phyloP scores from a whole-genome alignment of 2,329 filamentous ascomycete species.

The Aspergillus japonicus region DNA sequence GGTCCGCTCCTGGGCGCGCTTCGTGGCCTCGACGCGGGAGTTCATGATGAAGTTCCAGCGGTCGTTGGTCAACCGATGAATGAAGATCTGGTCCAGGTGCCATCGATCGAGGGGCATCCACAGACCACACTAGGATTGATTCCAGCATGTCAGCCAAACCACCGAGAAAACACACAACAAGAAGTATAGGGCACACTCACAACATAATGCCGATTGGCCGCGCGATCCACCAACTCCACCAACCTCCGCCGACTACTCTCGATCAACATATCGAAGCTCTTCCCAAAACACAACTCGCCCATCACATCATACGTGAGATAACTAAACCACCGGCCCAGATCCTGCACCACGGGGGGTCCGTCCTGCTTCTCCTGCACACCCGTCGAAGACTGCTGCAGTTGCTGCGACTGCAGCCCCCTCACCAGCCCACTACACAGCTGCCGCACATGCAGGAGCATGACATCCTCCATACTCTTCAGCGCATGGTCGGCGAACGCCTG shows the following conservation, averaged over 20 bases:
- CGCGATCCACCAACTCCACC: slow-evolving; percentile 64
- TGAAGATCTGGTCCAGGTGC: slow-evolving; percentile 66
- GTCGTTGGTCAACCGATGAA: slow-evolving; percentile 64
- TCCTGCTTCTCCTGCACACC: neutral
- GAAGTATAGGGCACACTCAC: slow-evolving; percentile 45
- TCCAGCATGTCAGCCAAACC: no score
- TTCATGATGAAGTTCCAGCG: slow-evolving; percentile 70
- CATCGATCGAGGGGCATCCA: slow-evolving; percentile 68
- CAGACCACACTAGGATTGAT: slow-evolving; percentile 60
- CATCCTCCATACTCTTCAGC: slow-evolving; percentile 66
- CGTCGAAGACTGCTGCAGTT: neutral
- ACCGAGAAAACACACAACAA: neutral
- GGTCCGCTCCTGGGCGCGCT: slow-evolving; percentile 58
- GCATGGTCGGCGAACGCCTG: slow-evolving; percentile 69
- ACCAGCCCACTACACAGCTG: slow-evolving; percentile 55
- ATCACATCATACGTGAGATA: slow-evolving; percentile 53
- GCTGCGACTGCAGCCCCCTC: slow-evolving; percentile 13
- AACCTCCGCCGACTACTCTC: slow-evolving; percentile 58
- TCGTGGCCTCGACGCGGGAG: slow-evolving; percentile 64
- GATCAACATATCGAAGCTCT: slow-evolving; percentile 52
- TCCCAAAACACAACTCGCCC: slow-evolving; percentile 53
- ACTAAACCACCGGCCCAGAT: slow-evolving; percentile 41
- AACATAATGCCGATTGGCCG: slow-evolving; percentile 67
- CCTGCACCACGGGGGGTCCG: slow-evolving; percentile 28
- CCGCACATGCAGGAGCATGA: slow-evolving; percentile 65